These are phyloP conservation scores for Ligustrum vulgare DNA, from an alignment of 257 asterid species.

Conservation along the genomic window DNA sequence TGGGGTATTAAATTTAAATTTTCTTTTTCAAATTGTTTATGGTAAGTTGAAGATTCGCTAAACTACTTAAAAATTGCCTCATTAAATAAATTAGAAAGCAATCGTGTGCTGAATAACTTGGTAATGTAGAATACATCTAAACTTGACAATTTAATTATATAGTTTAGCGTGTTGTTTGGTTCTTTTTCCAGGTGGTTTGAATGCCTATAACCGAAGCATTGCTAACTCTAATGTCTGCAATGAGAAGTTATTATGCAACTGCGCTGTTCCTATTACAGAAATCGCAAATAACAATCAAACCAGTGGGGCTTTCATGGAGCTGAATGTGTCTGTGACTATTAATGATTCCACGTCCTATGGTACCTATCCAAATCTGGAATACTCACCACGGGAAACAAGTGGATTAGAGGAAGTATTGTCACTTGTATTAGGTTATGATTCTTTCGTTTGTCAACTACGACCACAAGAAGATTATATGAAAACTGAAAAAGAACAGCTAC, in stretches of 20 bases:
- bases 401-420: slow-evolving; percentile 48
- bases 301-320: slow-evolving; percentile 22
- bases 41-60: slow-evolving; percentile 7
- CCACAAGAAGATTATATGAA: slow-evolving; percentile 26
- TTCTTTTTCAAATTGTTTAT: neutral
- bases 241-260: slow-evolving; percentile 30
- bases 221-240: slow-evolving; percentile 31
- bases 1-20: neutral
- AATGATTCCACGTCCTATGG: slow-evolving; percentile 30
- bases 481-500: slow-evolving; percentile 30
- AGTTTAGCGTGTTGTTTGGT: slow-evolving; percentile 20
- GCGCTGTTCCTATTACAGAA: slow-evolving; percentile 35
- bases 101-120: slow-evolving; percentile 3
- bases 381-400: slow-evolving; percentile 39
- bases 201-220: slow-evolving; percentile 38
- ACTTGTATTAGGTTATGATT: slow-evolving; percentile 44
- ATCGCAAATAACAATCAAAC: slow-evolving; percentile 34
- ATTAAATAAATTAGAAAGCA: neutral
- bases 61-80: slow-evolving; percentile 9
- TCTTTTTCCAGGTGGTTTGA: slow-evolving; percentile 55
- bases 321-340: slow-evolving; percentile 33
- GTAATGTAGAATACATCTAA: slow-evolving; percentile 1
- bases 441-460: slow-evolving; percentile 43
- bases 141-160: neutral
- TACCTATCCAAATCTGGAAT: slow-evolving; percentile 27